These are phyloP conservation scores for Lasiodiplodia citricola DNA, from an alignment of 2,329 filamentous ascomycete genomes.

Conservation along the genomic window DNA sequence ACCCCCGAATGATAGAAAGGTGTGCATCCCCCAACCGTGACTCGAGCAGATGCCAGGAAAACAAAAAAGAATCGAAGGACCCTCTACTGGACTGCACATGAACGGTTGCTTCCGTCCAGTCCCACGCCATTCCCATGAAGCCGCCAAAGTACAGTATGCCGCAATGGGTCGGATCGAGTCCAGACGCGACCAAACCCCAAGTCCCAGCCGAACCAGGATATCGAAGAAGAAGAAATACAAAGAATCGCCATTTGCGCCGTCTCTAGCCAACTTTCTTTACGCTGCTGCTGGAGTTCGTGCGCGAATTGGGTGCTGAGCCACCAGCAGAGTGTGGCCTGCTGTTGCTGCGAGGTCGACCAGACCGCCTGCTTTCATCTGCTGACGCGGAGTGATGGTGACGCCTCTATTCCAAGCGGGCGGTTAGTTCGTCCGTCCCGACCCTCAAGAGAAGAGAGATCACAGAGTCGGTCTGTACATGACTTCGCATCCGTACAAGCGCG, in stretches of 20 bases:
- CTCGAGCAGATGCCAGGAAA: conserved; percentile 18
- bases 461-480: conserved; percentile 24
- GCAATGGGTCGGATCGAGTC: conserved; percentile 19
- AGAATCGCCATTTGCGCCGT: conserved; percentile 13
- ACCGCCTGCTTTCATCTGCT: conserved; percentile 42
- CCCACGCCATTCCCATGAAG: conserved; percentile 22
- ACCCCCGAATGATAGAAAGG: conserved; percentile 20
- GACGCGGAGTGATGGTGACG: conserved; percentile 39
- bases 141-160: conserved; percentile 24
- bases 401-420: conserved; percentile 38
- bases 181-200: conserved; percentile 15
- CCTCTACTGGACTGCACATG: conserved; percentile 21
- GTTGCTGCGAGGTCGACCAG: conserved; percentile 47
- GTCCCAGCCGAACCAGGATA: conserved; percentile 6
- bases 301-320: conserved; percentile 19
- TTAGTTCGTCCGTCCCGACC: conserved; percentile 26
- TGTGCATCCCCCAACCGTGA: conserved; percentile 18
- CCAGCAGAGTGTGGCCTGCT: conserved; percentile 44
- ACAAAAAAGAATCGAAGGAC: conserved; percentile 15
- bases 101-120: conserved; percentile 10
- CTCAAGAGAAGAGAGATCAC: conserved; percentile 21
- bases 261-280: conserved; percentile 23
- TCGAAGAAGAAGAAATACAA: conserved; percentile 24
- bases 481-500: conserved; percentile 21
- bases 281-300: conserved; percentile 25